Evolutionary conservation across 352 stramenopile species (phyloP), one percentile per base, ranked within the genome.

Genomic region (Aphanomyces invadans): DNA sequence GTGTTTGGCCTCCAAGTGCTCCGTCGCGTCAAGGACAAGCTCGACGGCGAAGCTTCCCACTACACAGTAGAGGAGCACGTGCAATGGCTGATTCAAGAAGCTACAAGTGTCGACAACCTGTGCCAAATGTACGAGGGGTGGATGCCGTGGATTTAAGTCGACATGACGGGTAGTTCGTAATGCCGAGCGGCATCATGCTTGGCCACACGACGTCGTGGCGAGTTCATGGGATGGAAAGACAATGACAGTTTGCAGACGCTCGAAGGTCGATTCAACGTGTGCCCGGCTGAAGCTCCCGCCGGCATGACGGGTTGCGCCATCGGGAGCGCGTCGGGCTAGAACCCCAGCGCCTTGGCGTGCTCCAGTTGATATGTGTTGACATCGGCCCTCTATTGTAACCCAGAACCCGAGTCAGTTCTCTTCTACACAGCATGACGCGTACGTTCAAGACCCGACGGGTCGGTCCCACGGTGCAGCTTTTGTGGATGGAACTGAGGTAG

Each of bases 121-220:
- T 91, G 82, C 44, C 76, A 89, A 55, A 95, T 95, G 86, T 95
- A 95, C 65, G 86, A 95, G 78, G 86, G 86, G 23, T 95, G 86
- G 86, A 95, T 84, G 2, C 84, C 86, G 21, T 95, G 86, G 86
- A 95, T 95, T 61, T 95, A 77, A 81, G 12, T 33, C n/a, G 3
- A n/a, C 7, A 65, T 15, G 19, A 17, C 29, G 4, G 0, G 21
- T 21, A 42, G n/a, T n/a, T n/a, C n/a, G n/a, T n/a, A n/a, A 48
- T 48, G 21, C 46, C 26, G n/a, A 15, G 2, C 15, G 46, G 46
- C 46, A 0, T 11, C 46, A 10, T 42, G 15, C 36, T 15, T 15
- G 36, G 7, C 36, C 7, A 42, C 7, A 15, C 36, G 7, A 42
- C 36, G 36, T 7, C 15, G n/a, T n/a, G n/a, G n/a, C n/a, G n/a